phyloP scores from a whole-genome alignment of 192 early-diverging fungal genomes.

The Entomortierella chlamydospora region DNA sequence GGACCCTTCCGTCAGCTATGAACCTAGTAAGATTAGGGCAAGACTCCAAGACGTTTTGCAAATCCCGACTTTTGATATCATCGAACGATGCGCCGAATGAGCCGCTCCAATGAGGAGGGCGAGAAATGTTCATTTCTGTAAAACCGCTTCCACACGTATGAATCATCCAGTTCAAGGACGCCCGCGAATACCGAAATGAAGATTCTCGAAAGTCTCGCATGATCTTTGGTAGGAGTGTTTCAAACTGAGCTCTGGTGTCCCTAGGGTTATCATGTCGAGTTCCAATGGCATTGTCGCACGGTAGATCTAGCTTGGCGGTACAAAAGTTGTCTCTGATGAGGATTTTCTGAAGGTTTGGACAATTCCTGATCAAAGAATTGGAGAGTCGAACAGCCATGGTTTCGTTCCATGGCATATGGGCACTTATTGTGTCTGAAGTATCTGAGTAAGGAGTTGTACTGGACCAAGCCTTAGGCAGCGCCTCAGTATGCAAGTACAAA shows the following conservation, averaged over 20 bases:
- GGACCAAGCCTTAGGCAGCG: not conserved
- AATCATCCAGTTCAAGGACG: not conserved
- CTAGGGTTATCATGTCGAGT: not conserved
- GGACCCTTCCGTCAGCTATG: not conserved
- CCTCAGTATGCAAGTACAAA: not conserved
- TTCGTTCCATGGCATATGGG: not conserved
- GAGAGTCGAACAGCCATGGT: not conserved
- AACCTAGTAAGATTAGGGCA: not conserved
- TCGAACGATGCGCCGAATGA: not conserved
- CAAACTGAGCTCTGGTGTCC: not conserved
- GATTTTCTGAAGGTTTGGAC: not conserved
- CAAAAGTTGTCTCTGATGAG: not conserved
- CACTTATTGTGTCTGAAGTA: not conserved
- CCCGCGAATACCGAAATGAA: not conserved
- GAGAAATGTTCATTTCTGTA: not conserved
- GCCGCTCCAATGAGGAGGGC: no score
- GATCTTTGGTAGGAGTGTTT: not conserved
- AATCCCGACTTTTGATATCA: not conserved
- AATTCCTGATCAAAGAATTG: not conserved
- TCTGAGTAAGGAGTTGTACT: not conserved
- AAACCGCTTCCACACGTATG: not conserved
- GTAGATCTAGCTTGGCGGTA: not conserved
- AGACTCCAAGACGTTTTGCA: not conserved
- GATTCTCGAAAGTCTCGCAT: not conserved
- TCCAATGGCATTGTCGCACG: not conserved